Percentiles rank a stretch among this genome's conserved stretches.
Evolutionary conservation across 192 early-diverging fungal genomes (phyloP).

Genomic region (Funneliformis geosporum): DNA sequence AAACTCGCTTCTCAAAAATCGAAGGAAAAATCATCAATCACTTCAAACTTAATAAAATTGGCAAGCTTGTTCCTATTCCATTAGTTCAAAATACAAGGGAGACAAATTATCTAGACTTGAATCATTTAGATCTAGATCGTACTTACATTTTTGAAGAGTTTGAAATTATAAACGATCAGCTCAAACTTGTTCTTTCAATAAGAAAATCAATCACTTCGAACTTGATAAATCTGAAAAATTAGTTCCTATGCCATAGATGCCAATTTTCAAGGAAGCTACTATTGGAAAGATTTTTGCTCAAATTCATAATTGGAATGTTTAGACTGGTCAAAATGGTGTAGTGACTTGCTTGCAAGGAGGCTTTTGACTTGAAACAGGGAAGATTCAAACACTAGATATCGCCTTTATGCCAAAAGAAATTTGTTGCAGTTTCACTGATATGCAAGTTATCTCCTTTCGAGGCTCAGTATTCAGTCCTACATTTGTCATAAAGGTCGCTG

Average conservation of each 20-base stretch:
- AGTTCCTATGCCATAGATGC: constrained; percentile 13
- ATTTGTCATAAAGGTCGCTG: constrained; percentile 25
- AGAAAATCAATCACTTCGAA: no score
- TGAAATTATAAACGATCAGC: constrained; percentile 14
- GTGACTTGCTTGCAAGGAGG: no score
- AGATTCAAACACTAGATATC: constrained; percentile 17
- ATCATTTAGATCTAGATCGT: not conserved
- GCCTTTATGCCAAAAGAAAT: constrained; percentile 12
- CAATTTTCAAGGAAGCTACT: constrained; percentile 9
- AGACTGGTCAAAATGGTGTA: not conserved
- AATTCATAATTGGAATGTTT: constrained; percentile 31
- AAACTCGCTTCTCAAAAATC: no score
- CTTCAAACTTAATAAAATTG: no score
- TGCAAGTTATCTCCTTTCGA: constrained; percentile 25
- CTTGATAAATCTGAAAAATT: no score
- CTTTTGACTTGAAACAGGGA: no score
- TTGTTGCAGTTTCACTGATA: not conserved
- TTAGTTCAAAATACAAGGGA: no score
- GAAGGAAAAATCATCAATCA: no score
- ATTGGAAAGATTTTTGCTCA: constrained; percentile 1
- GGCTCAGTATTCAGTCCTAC: constrained; percentile 17
- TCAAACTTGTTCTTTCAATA: no score
- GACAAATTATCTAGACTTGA: not conserved
- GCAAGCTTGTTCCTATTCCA: no score
- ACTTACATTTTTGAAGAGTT: constrained; percentile 13